Percentiles rank a stretch among this genome's conserved stretches.
Conservation (phyloP, 1,284 basidiomycete genomes). For the Rhodotorula glutinis region DNA sequence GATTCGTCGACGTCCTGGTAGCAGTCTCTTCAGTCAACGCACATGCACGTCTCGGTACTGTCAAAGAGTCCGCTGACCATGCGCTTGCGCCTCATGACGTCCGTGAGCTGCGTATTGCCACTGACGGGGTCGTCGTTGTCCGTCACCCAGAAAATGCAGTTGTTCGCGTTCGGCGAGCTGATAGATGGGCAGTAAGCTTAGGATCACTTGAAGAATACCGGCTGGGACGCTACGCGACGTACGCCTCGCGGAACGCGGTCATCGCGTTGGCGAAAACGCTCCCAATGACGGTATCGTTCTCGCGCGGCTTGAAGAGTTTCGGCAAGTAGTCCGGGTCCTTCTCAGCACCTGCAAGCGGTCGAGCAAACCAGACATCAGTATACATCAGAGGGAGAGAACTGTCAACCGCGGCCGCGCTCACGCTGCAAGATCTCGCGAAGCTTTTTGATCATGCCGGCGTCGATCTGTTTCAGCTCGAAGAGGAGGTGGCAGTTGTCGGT, state of each 20-base stretch:
- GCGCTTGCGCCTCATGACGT: constrained; percentile 12
- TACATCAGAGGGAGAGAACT: background rate
- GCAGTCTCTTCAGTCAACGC: too few species aligned
- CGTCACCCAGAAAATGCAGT: constrained; percentile 88
- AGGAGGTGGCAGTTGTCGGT: constrained; percentile 63
- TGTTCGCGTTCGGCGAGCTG: constrained; percentile 70
- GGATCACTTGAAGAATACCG: too few species aligned
- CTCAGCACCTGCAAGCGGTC: constrained; percentile 40
- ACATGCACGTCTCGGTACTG: background rate
- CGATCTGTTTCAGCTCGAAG: constrained; percentile 71
- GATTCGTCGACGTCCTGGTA: constrained; percentile 73
- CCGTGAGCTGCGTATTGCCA: constrained; percentile 18
- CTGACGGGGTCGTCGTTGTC: constrained; percentile 69
- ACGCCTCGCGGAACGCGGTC: constrained; percentile 82
- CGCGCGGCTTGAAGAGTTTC: constrained; percentile 48
- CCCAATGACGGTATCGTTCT: constrained; percentile 50
- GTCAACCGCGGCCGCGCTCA: too few species aligned
- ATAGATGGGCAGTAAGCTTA: background rate
- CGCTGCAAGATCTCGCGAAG: constrained; percentile 68
- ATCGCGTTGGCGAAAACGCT: constrained; percentile 84
- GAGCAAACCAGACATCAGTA: background rate
- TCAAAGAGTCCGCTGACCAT: background rate
- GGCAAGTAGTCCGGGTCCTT: constrained; percentile 44
- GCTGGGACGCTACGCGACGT: too few species aligned
- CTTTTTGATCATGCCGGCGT: constrained; percentile 73